Percentiles rank a stretch among this genome's conserved stretches.
phyloP scores from a whole-genome alignment of 192 early-diverging fungal genomes.

The Spinellus fusiger region DNA sequence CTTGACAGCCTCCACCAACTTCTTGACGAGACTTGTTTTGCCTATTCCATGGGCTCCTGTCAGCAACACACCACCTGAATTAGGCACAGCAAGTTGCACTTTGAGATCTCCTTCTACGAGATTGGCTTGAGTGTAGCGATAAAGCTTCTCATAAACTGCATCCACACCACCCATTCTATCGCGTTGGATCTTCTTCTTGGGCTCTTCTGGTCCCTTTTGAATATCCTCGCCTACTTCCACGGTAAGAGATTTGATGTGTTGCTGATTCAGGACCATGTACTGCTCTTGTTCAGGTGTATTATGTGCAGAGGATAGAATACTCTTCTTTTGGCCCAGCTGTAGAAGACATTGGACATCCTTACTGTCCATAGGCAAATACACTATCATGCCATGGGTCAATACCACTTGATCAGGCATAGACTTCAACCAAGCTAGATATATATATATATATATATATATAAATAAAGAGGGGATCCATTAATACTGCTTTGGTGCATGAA shows the following conservation, averaged over 20 bases:
- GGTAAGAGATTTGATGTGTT: background rate
- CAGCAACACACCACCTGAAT: conserved; percentile 54
- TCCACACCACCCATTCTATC: conserved; percentile 39
- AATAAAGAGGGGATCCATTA: too few relatives aligned
- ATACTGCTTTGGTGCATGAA: too few relatives aligned
- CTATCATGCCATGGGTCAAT: conserved; percentile 38
- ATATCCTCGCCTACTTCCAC: conserved; percentile 10
- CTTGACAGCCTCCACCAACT: conserved; percentile 37
- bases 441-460: too few relatives aligned
- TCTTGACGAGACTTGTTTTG: conserved; percentile 61
- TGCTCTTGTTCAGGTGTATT: background rate
- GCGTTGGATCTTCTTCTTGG: background rate
- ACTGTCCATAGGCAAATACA: conserved; percentile 23
- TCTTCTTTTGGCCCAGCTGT: conserved; percentile 35
- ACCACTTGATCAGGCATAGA: conserved; percentile 10
- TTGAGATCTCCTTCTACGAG: conserved; percentile 35
- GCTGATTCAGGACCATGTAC: background rate
- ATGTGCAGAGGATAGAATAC: conserved; percentile 7
- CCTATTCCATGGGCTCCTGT: conserved; percentile 71
- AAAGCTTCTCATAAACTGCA: conserved; percentile 27
- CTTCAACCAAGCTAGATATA: conserved; percentile 6
- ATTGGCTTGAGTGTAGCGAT: conserved; percentile 36
- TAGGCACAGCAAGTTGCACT: conserved; percentile 25
- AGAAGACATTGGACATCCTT: conserved; percentile 21
- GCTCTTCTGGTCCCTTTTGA: background rate